Base-by-base conservation (phyloP, 2,329 filamentous ascomycete genomes). In the Emydomyces testavorans region DNA sequence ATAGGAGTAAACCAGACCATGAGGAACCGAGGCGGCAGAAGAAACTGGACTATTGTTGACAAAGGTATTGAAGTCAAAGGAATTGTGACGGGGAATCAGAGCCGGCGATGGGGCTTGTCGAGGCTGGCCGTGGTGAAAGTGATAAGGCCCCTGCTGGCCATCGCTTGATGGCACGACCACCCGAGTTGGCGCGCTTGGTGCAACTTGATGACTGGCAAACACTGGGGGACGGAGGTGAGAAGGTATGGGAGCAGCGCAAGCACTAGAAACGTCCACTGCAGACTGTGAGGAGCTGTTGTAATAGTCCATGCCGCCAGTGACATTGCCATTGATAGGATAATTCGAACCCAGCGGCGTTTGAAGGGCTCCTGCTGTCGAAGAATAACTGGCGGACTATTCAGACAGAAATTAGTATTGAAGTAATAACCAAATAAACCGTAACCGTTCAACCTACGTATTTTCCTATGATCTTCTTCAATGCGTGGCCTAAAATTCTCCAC, bases 391-490 rank as follows among this genome's bases (percentile, higher is more conserved):
- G 57, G 79, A 81, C 78, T 81, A 57, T 52, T 49, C 45, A 34
- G 20, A 18, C 8, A 34, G 4, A 18, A 2, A 46, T 62, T 52
- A 60, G 57, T 49, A 42, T 42, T 20, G 16, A 63, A 60, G 56
- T 56, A 45, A 37, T 7, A 13, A 15, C 3, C 13, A 20, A 42
- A 31, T 31, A 18, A 29, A 40, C n/a, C n/a, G n/a, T n/a, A n/a
- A n/a, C n/a, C n/a, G 20, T n/a, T 48, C 35, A 53, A 76, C 78
- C 68, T 70, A 80, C 78, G 66, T 96, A 98, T 83, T 98, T 98
- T 60, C 86, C 82, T 63, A 98, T 94, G 60, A 98, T 96, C 73
- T 98, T 98, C 76, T 93, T 94, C 55, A 98, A 75, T 0, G 92
- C 90, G 51, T 80, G 77, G 41, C 79, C 78, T 37, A 98, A 74